Percentiles rank a stretch among this genome's conserved stretches.
Conservation (phyloP, 2,329 filamentous ascomycete genomes). For the Proliferodiscus dingleyae region DNA sequence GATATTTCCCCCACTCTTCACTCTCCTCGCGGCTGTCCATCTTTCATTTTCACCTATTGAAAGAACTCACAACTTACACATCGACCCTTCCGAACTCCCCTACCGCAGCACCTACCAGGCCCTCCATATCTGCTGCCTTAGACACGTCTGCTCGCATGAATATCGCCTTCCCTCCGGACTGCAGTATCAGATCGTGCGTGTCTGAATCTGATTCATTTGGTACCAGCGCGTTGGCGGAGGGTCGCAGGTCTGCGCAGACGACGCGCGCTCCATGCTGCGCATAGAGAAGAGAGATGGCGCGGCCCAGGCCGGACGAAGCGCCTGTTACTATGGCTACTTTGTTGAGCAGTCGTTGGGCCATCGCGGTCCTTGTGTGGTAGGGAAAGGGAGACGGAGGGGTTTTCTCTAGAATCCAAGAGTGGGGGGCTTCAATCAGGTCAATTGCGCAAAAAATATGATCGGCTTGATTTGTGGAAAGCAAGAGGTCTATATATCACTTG, state of each 20-base stretch:
- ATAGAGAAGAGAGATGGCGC: constrained; percentile 41
- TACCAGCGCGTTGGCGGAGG: constrained; percentile 23
- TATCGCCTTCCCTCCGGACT: constrained; percentile 33
- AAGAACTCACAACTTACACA: constrained; percentile 33
- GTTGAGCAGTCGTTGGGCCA: constrained; percentile 23
- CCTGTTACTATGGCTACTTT: constrained; percentile 42
- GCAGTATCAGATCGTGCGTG: constrained; percentile 37
- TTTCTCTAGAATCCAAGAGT: no score
- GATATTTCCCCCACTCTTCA: neutral
- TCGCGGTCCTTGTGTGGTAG: neutral
- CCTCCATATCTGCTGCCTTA: constrained; percentile 33
- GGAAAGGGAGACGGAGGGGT: neutral
- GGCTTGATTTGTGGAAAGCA: no score
- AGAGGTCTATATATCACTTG: no score
- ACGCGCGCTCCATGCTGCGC: constrained; percentile 38
- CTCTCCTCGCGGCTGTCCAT: neutral
- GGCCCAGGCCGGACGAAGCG: constrained; percentile 41
- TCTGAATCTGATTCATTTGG: constrained; percentile 25
- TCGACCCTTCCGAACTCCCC: constrained; percentile 37
- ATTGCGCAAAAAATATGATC: no score
- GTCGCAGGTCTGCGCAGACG: constrained; percentile 39
- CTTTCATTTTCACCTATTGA: neutral
- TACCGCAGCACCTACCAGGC: constrained; percentile 34
- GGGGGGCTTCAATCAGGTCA: no score
- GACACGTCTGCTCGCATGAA: constrained; percentile 43